phyloP scores from a whole-genome alignment of 2,329 filamentous ascomycete genomes.

The Tolypocladium nubicola region DNA sequence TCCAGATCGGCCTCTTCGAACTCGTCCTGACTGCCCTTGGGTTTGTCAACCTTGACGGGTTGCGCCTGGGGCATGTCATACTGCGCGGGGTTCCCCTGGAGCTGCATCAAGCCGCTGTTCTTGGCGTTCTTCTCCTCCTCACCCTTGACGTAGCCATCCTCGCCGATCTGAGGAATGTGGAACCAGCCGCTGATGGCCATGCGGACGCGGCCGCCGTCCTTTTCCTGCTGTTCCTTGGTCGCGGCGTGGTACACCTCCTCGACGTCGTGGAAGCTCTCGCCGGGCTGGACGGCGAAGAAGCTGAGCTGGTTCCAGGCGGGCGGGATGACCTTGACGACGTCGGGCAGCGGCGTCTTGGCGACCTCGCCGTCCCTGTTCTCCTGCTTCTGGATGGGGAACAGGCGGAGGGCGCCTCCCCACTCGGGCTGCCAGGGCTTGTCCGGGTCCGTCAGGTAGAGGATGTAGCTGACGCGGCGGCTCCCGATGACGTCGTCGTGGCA shows the following conservation, averaged over 20 bases:
- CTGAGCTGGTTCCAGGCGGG: slow-evolving; percentile 96
- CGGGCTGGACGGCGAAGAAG: slow-evolving; percentile 96
- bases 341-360: slow-evolving; percentile 70
- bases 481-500: slow-evolving; percentile 99
- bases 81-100: slow-evolving; percentile 83
- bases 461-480: slow-evolving; percentile 92
- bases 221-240: slow-evolving; percentile 47
- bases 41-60: slow-evolving; percentile 35
- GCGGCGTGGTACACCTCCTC: slow-evolving; percentile 84
- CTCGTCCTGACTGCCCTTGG: slow-evolving; percentile 37
- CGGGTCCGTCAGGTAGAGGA: slow-evolving; percentile 88
- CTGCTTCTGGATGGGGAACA: slow-evolving; percentile 63
- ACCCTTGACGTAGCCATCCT: slow-evolving; percentile 82
- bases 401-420: slow-evolving; percentile 85
- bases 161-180: slow-evolving; percentile 90
- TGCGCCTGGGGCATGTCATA: slow-evolving; percentile 70
- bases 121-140: slow-evolving; percentile 81
- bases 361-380: slow-evolving; percentile 56
- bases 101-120: slow-evolving; percentile 83
- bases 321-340: slow-evolving; percentile 73
- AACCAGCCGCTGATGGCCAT: slow-evolving; percentile 99
- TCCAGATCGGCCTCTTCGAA: slow-evolving; percentile 73
- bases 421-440: slow-evolving; percentile 81
- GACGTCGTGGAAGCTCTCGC: slow-evolving; percentile 98
- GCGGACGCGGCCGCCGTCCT: slow-evolving; percentile 66